Evolutionary conservation across 495 filamentous ascomycete genomes (phyloP).

Genomic region (Xylaria castorea): DNA sequence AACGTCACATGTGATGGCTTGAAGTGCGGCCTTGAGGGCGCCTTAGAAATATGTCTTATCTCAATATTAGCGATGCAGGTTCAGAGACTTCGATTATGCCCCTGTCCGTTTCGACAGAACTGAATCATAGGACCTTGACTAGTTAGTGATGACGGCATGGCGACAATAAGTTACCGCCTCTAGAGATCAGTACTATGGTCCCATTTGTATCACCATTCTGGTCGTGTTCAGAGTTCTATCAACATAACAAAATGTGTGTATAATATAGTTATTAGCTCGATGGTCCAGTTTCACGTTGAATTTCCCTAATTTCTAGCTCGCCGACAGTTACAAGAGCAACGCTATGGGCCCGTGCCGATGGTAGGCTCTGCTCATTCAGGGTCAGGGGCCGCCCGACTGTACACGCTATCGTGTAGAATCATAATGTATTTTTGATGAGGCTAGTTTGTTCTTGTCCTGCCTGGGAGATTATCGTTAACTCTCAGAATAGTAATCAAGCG

Average conservation of each 20-base stretch:
- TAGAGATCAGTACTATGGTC: neutral
- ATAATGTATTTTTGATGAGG: neutral
- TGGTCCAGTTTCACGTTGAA: neutral
- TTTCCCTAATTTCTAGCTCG: neutral
- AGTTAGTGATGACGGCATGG: neutral
- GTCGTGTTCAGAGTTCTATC: neutral
- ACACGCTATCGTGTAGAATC: conserved; percentile 4
- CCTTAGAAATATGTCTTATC: neutral
- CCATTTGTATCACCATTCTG: neutral
- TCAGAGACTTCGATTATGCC: neutral
- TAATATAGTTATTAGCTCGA: neutral
- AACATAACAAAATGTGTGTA: neutral
- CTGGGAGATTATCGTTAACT: neutral
- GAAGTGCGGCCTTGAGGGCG: neutral
- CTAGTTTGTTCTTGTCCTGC: neutral
- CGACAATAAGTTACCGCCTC: neutral
- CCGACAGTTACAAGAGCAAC: neutral
- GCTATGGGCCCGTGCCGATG: neutral
- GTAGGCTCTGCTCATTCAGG: neutral
- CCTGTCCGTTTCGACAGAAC: neutral
- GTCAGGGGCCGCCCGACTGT: neutral
- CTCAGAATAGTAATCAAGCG: neutral
- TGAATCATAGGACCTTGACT: neutral
- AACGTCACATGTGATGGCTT: neutral
- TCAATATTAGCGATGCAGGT: neutral